Conservation (phyloP, 345 rosid genomes). For the Aegle marmelos region DNA sequence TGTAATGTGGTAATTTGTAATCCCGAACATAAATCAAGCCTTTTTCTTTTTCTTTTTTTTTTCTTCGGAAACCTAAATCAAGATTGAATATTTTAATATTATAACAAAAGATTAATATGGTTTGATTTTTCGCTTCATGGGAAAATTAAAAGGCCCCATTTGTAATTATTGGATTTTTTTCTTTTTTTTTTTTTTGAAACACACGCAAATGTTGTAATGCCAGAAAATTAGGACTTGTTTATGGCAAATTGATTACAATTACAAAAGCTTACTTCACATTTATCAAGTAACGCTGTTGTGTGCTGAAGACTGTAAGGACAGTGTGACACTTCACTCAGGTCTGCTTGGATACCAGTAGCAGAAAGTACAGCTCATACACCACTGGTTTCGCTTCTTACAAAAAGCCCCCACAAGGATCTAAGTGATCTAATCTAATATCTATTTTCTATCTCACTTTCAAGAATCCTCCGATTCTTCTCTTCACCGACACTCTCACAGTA, state of each 20-base stretch:
- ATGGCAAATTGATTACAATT: background rate
- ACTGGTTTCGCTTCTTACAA: slow-evolving; percentile 7
- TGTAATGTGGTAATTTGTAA: background rate
- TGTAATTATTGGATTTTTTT: background rate
- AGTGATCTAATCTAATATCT: too few relatives aligned
- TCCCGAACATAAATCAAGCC: background rate
- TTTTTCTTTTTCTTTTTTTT: too few relatives aligned
- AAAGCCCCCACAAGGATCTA: background rate
- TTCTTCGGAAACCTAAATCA: background rate
- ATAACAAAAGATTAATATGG: too few relatives aligned
- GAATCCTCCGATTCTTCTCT: background rate
- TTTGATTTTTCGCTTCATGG: too few relatives aligned
- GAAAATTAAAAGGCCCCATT: background rate
- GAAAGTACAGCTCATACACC: slow-evolving; percentile 9
- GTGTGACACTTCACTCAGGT: background rate
- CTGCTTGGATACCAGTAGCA: background rate
- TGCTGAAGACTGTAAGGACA: background rate
- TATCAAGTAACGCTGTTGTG: slow-evolving; percentile 16
- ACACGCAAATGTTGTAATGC: background rate
- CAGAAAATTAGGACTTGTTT: background rate
- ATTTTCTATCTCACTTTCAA: too few relatives aligned
- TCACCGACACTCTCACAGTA: slow-evolving; percentile 18
- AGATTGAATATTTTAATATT: too few relatives aligned
- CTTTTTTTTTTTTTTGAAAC: too few relatives aligned
- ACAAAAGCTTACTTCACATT: background rate